These are phyloP conservation scores for Aspergillus campestris DNA, from an alignment of 495 filamentous ascomycete species.

Conservation along the genomic window DNA sequence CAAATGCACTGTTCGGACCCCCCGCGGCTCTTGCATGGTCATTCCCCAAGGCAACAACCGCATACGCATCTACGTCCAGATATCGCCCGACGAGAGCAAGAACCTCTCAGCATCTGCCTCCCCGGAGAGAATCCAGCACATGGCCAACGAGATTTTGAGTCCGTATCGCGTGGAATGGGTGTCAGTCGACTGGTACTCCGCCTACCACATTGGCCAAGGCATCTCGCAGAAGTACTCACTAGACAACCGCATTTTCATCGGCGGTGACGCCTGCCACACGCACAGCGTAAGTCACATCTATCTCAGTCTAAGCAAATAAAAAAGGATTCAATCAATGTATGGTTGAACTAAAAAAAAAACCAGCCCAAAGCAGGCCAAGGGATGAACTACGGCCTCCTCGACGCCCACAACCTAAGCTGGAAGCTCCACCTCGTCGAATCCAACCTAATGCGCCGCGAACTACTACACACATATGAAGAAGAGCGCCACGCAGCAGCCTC, in stretches of 20 bases:
- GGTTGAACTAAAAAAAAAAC: too few relatives aligned
- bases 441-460: slow-evolving; percentile 36
- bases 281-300: slow-evolving; percentile 43
- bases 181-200: slow-evolving; percentile 40
- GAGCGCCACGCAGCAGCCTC: slow-evolving; percentile 53
- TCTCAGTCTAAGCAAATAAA: neutral
- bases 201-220: slow-evolving; percentile 44
- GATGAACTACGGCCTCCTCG: slow-evolving; percentile 21
- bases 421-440: slow-evolving; percentile 54
- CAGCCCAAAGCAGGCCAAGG: slow-evolving; percentile 45
- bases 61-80: slow-evolving; percentile 56
- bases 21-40: slow-evolving; percentile 50
- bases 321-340: too few relatives aligned
- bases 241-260: slow-evolving; percentile 37
- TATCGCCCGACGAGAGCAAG: slow-evolving; percentile 18
- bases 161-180: slow-evolving; percentile 39
- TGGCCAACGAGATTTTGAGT: slow-evolving; percentile 45
- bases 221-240: slow-evolving; percentile 38
- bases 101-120: slow-evolving; percentile 24
- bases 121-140: slow-evolving; percentile 37
- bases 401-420: slow-evolving; percentile 57
- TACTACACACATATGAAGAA: slow-evolving; percentile 52
- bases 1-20: slow-evolving; percentile 61
- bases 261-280: slow-evolving; percentile 47
- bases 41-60: slow-evolving; percentile 61